phyloP scores from a whole-genome alignment of 345 rosid species.

The Acer yangbiense region DNA sequence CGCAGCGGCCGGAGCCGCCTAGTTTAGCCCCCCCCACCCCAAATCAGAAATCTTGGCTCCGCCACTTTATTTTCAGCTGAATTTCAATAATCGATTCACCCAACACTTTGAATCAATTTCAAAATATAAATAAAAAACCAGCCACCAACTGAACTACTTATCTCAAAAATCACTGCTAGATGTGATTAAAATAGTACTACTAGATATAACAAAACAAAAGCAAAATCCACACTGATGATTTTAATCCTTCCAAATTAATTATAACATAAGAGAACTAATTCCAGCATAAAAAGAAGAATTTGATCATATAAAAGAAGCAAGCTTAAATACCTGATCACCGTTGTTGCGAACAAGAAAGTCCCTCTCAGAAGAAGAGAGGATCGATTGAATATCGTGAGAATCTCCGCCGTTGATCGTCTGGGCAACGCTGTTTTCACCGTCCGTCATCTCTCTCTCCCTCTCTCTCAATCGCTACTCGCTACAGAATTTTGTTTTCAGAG shows the following conservation, averaged over 20 bases:
- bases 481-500: neutral
- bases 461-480: neutral
- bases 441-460: constrained; percentile 14
- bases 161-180: too few relatives aligned
- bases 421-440: constrained; percentile 19
- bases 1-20: too few relatives aligned
- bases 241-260: too few relatives aligned
- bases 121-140: neutral
- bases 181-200: too few relatives aligned
- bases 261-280: too few relatives aligned
- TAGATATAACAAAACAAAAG: too few relatives aligned
- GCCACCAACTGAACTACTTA: too few relatives aligned
- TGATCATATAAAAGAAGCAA: neutral
- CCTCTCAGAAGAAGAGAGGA: constrained; percentile 54
- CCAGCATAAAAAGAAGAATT: neutral
- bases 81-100: neutral
- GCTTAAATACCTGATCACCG: constrained; percentile 48
- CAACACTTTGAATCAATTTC: neutral
- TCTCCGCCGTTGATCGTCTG: constrained; percentile 30
- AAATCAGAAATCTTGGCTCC: too few relatives aligned
- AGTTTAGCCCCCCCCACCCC: too few relatives aligned
- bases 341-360: constrained; percentile 69
- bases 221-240: neutral
- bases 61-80: neutral
- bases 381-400: constrained; percentile 40